Conservation (phyloP, 352 stramenopile species). For the Thalassiosira livingstoniorum region DNA sequence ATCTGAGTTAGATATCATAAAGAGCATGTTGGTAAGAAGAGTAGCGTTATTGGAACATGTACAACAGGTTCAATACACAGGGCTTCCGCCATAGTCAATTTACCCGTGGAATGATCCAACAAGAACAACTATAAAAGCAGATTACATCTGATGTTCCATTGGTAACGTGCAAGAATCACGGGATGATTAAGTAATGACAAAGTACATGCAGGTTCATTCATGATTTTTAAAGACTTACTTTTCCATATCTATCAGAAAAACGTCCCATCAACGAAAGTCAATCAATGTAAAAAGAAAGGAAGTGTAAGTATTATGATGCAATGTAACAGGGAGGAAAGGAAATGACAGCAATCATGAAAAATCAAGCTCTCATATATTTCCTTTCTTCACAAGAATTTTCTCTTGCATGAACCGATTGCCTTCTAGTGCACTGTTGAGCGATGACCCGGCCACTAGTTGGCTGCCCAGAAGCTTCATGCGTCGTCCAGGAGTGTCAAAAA, state of each 20-base stretch:
- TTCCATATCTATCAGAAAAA: no score
- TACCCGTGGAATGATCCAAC: constrained; percentile 60
- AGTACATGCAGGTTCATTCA: not conserved
- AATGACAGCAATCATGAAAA: constrained; percentile 23
- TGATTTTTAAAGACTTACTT: not conserved
- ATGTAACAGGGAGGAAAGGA: constrained; percentile 51
- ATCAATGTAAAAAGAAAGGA: no score
- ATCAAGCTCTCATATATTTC: constrained; percentile 17
- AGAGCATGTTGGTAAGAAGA: constrained; percentile 41
- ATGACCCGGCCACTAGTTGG: constrained; percentile 74
- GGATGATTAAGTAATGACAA: not conserved
- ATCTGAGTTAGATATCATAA: not conserved
- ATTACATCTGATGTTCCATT: constrained; percentile 25
- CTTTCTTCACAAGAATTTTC: constrained; percentile 52
- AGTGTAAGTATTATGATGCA: constrained; percentile 6
- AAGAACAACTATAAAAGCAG: constrained; percentile 26
- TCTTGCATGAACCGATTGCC: constrained; percentile 72
- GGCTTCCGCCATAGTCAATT: constrained; percentile 22
- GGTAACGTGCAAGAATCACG: constrained; percentile 61
- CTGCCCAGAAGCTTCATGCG: constrained; percentile 72
- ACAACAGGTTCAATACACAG: not conserved
- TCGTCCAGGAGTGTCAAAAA: no score
- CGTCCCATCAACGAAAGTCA: no score
- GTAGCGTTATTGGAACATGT: constrained; percentile 20
- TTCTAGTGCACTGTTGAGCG: constrained; percentile 74